Conservation (phyloP, 2,329 filamentous ascomycete species). For the Talaromyces piceae region DNA sequence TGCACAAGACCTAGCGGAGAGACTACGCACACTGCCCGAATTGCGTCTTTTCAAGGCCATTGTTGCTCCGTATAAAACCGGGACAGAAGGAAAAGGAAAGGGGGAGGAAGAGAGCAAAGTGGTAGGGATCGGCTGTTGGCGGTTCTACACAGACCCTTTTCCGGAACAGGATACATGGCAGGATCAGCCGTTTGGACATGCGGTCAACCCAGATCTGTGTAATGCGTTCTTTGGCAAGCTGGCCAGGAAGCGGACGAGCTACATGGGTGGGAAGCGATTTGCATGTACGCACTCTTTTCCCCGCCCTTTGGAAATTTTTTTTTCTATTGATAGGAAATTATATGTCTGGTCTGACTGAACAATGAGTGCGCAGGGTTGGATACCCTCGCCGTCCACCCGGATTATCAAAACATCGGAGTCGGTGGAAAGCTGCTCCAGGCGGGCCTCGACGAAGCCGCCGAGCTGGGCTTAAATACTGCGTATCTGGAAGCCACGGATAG, state of each 20-base stretch:
- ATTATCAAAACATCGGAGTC: slow-evolving; percentile 5
- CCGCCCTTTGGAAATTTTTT: too few species aligned
- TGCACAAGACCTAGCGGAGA: background rate
- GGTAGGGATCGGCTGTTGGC: slow-evolving; percentile 4
- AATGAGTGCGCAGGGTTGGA: slow-evolving; percentile 1
- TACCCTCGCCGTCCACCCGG: slow-evolving; percentile 2
- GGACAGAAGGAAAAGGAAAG: too few species aligned
- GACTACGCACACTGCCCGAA: background rate
- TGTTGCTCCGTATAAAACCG: too few species aligned
- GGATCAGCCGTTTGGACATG: slow-evolving; percentile 4
- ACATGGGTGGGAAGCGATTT: slow-evolving; percentile 9
- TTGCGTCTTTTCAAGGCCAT: slow-evolving; percentile 6
- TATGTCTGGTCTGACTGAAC: background rate
- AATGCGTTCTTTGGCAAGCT: slow-evolving; percentile 10
- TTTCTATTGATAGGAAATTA: background rate
- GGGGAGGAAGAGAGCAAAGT: background rate
- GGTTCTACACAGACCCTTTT: slow-evolving; percentile 8
- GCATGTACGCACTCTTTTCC: slow-evolving; percentile 3
- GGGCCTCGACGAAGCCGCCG: slow-evolving; percentile 4
- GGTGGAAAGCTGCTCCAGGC: slow-evolving; percentile 6
- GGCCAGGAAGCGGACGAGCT: slow-evolving; percentile 1
- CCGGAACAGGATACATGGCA: slow-evolving; percentile 6
- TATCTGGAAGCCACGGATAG: slow-evolving; percentile 6
- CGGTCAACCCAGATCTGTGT: slow-evolving; percentile 5
- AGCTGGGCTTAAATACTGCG: background rate